Evolutionary conservation across 2,329 filamentous ascomycete genomes (phyloP).

Genomic region (Didymella segeticola): DNA sequence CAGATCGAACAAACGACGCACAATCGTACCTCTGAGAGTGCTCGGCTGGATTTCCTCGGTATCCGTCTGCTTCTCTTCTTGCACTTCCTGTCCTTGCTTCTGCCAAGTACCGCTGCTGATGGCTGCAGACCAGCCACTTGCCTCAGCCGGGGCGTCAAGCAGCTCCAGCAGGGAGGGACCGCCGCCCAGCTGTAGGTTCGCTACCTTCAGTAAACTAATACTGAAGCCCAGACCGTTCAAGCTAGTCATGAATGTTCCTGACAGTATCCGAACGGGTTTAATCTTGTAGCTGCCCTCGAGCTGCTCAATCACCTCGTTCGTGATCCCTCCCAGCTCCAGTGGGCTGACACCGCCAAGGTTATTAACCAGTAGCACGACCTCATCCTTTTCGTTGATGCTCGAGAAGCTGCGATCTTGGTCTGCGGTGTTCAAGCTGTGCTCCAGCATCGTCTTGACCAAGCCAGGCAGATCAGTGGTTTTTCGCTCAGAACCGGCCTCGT

Average conservation of each 20-base stretch:
- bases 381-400: constrained; percentile 64
- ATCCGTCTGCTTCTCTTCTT: constrained; percentile 51
- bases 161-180: constrained; percentile 70
- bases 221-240: constrained; percentile 76
- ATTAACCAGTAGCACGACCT: constrained; percentile 74
- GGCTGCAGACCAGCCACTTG: constrained; percentile 70
- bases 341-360: constrained; percentile 77
- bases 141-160: constrained; percentile 71
- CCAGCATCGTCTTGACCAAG: constrained; percentile 66
- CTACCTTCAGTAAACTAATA: constrained; percentile 69
- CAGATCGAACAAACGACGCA: not conserved
- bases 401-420: constrained; percentile 77
- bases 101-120: constrained; percentile 67
- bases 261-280: constrained; percentile 66
- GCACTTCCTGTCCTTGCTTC: constrained; percentile 51
- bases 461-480: constrained; percentile 51
- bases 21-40: constrained; percentile 58
- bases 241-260: constrained; percentile 75
- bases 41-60: constrained; percentile 57
- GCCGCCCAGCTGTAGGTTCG: constrained; percentile 64
- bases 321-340: constrained; percentile 75
- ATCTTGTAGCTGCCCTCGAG: constrained; percentile 65
- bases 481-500: constrained; percentile 62
- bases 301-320: constrained; percentile 69
- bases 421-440: constrained; percentile 65